Conservation (phyloP, 345 rosid species). For the Theobroma cacao region DNA sequence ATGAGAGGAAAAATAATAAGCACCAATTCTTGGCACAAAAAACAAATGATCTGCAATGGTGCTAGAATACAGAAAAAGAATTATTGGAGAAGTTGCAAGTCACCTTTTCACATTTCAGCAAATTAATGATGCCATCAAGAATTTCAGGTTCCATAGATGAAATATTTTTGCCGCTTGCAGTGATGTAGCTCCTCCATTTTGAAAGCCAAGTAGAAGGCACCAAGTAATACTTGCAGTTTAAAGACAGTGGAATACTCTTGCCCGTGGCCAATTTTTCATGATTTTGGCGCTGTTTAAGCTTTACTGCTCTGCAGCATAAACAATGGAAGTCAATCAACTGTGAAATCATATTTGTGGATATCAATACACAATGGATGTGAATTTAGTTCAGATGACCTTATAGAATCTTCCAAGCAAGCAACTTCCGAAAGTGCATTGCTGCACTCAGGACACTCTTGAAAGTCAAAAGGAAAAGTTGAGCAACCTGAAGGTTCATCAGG, state of each 20-base stretch:
- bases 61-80: constrained; percentile 16
- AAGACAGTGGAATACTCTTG: constrained; percentile 54
- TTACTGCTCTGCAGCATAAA: constrained; percentile 62
- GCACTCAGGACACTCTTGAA: constrained; percentile 69
- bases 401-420: constrained; percentile 80
- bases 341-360: constrained; percentile 6
- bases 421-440: constrained; percentile 78
- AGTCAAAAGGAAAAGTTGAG: constrained; percentile 54
- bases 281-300: constrained; percentile 78
- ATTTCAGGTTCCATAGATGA: constrained; percentile 63
- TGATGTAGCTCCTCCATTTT: constrained; percentile 80
- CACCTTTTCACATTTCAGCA: constrained; percentile 84
- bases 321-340: constrained; percentile 28
- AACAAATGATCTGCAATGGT: not conserved
- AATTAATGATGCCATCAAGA: constrained; percentile 55
- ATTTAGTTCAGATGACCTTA: constrained; percentile 54
- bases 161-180: constrained; percentile 62
- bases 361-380: constrained; percentile 6
- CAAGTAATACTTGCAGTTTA: constrained; percentile 62
- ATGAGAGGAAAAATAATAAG: not conserved
- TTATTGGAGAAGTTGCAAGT: constrained; percentile 17
- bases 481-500: constrained; percentile 61
- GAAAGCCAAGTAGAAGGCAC: constrained; percentile 81
- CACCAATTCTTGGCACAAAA: not conserved
- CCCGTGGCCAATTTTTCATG: constrained; percentile 84